A percentile compares a stretch with the other conserved stretches of the same genome.
These are phyloP conservation scores for Adiantum capillusveneris DNA, from an alignment of 75 land plant species.

Conservation along the genomic window DNA sequence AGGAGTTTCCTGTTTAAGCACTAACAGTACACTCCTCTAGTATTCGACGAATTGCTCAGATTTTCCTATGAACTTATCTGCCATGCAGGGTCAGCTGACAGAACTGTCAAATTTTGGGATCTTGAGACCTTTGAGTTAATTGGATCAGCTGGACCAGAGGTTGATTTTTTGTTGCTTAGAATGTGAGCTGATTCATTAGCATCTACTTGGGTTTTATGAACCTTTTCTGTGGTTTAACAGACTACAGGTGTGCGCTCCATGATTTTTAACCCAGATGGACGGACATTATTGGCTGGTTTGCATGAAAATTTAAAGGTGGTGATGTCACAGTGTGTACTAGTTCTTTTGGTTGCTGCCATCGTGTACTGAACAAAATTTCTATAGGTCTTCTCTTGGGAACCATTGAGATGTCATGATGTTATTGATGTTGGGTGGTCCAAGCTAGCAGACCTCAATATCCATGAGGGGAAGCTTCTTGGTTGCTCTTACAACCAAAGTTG, in stretches of 20 bases:
- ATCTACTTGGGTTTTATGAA: neutral
- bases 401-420: slow-evolving; percentile 74
- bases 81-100: slow-evolving; percentile 75
- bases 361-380: neutral
- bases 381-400: slow-evolving; percentile 97
- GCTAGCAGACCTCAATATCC: slow-evolving; percentile 73
- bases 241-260: slow-evolving; percentile 69
- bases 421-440: slow-evolving; percentile 90
- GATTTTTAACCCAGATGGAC: slow-evolving; percentile 88
- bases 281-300: slow-evolving; percentile 73
- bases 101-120: slow-evolving; percentile 84
- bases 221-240: slow-evolving; percentile 22
- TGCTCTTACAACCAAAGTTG: slow-evolving; percentile 85
- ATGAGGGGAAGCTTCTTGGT: slow-evolving; percentile 89
- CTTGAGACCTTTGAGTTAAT: slow-evolving; percentile 91
- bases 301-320: slow-evolving; percentile 72
- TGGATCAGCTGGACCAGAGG: slow-evolving; percentile 88
- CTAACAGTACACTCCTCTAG: too few species aligned
- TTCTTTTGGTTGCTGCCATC: neutral
- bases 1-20: too few species aligned
- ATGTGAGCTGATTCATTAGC: too few species aligned
- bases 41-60: too few species aligned
- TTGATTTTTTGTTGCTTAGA: too few species aligned
- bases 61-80: too few species aligned
- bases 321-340: neutral